A percentile compares a stretch with the other conserved stretches of the same genome.
phyloP scores from a whole-genome alignment of 768 basidiomycete species.

The Kwoniella sp. region DNA sequence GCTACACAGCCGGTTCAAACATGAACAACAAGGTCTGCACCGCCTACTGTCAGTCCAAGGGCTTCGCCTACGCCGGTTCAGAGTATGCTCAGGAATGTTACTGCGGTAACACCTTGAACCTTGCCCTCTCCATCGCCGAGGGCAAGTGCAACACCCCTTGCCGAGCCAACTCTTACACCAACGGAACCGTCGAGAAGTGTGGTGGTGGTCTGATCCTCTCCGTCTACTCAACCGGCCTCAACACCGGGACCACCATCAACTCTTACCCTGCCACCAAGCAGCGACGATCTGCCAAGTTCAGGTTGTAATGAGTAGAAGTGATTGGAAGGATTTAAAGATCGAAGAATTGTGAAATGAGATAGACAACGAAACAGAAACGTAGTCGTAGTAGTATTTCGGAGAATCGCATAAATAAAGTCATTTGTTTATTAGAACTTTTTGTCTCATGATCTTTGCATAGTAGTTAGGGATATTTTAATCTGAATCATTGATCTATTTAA shows the following conservation, averaged over 20 bases:
- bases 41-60: slow-evolving; percentile 62
- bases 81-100: slow-evolving; percentile 61
- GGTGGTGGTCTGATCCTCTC: slow-evolving; percentile 40
- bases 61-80: slow-evolving; percentile 69
- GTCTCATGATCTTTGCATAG: no score
- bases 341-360: background rate
- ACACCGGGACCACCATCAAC: slow-evolving; percentile 12
- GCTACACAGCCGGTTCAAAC: slow-evolving; percentile 5
- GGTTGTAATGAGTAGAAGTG: slow-evolving; percentile 9
- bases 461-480: background rate
- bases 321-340: background rate
- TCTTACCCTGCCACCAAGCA: slow-evolving; percentile 1
- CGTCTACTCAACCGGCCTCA: slow-evolving; percentile 13
- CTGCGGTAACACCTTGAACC: slow-evolving; percentile 71
- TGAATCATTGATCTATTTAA: no score
- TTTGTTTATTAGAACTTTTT: no score
- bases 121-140: slow-evolving; percentile 60
- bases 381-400: background rate
- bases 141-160: slow-evolving; percentile 73
- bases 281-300: slow-evolving; percentile 15
- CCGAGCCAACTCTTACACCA: slow-evolving; percentile 58
- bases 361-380: slow-evolving; percentile 2
- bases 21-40: slow-evolving; percentile 63
- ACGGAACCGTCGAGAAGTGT: slow-evolving; percentile 25
- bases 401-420: no score